These are phyloP conservation scores for Cinnamomum chago DNA, from an alignment of 164 flowering plant genomes.

Conservation along the genomic window DNA sequence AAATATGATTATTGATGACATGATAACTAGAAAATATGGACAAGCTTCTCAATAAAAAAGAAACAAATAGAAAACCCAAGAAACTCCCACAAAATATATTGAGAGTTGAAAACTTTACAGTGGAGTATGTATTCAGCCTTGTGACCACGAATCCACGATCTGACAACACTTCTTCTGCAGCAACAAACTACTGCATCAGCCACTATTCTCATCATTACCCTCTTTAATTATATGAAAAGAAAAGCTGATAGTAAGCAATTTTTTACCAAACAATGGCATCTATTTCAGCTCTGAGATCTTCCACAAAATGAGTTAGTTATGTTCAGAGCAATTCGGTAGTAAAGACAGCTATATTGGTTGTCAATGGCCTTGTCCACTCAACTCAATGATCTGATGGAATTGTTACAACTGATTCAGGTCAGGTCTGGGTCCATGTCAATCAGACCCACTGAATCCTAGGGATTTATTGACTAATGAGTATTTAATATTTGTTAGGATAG, in stretches of 20 bases:
- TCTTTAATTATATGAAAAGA: neutral
- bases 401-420: no score
- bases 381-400: neutral
- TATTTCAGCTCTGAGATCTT: neutral
- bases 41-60: neutral
- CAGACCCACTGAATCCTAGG: no score
- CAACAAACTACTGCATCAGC: neutral
- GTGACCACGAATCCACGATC: constrained; percentile 84
- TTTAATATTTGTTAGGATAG: no score
- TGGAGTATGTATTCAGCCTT: constrained; percentile 86
- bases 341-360: neutral
- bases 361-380: neutral
- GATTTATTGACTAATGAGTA: no score
- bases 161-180: constrained; percentile 77
- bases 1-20: neutral
- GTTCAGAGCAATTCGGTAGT: neutral
- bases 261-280: neutral
- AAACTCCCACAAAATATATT: neutral
- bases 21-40: neutral
- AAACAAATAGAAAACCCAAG: neutral
- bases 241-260: neutral
- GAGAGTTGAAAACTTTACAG: constrained; percentile 36
- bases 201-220: neutral
- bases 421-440: no score
- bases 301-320: neutral